Conservation (phyloP, 2,329 filamentous ascomycete species). For the Tolypocladium sp. region DNA sequence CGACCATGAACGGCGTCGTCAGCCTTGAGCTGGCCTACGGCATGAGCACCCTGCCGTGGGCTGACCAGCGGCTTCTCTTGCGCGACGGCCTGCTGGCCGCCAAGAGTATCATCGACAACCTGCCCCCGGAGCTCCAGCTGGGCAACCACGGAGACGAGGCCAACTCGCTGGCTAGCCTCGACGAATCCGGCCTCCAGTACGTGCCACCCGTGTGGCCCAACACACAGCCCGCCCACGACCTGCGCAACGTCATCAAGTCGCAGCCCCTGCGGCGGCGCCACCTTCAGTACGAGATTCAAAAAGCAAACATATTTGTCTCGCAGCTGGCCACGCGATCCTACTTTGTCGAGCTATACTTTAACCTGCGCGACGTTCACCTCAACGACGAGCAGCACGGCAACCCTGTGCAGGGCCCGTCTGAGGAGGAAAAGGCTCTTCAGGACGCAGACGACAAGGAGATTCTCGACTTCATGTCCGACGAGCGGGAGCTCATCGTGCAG, state of each 20-base stretch:
- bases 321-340: conserved; percentile 75
- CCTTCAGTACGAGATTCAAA: conserved; percentile 81
- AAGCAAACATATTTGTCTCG: conserved; percentile 79
- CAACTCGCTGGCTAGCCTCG: conserved; percentile 28
- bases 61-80: conserved; percentile 65
- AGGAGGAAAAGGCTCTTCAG: conserved; percentile 21
- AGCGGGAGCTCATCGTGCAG: conserved; percentile 74
- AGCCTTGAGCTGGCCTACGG: conserved; percentile 80
- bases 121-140: conserved; percentile 62
- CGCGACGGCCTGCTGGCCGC: conserved; percentile 61
- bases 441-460: conserved; percentile 37
- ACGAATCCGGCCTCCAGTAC: conserved; percentile 40
- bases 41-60: conserved; percentile 67
- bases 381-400: conserved; percentile 27
- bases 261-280: conserved; percentile 42
- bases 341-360: conserved; percentile 79
- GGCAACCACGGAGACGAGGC: conserved; percentile 26
- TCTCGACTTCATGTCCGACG: conserved; percentile 58
- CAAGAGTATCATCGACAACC: conserved; percentile 56
- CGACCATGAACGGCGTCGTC: conserved; percentile 68
- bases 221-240: conserved; percentile 37
- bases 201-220: conserved; percentile 40
- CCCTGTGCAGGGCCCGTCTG: background rate
- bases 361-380: conserved; percentile 58
- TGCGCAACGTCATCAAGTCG: conserved; percentile 38